These are phyloP conservation scores for Esteya vermicola DNA, from an alignment of 2,329 filamentous ascomycete genomes.

Conservation along the genomic window DNA sequence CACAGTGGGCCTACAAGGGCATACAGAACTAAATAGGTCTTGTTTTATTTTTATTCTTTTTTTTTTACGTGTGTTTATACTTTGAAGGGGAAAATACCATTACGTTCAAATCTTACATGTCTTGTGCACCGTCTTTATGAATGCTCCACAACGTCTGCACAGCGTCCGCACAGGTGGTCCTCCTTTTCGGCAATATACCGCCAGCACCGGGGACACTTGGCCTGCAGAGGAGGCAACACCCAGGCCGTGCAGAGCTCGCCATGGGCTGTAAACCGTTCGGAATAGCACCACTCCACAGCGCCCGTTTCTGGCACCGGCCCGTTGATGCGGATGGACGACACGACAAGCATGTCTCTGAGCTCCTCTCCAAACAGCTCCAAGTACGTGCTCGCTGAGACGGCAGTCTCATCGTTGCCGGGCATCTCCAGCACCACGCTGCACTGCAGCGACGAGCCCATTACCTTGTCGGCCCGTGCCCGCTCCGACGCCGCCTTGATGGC, in stretches of 20 bases:
- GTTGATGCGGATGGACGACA: slow-evolving; percentile 46
- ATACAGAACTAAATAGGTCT: slow-evolving; percentile 7
- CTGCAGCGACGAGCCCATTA: slow-evolving; percentile 69
- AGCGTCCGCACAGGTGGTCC: slow-evolving; percentile 57
- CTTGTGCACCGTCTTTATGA: neutral
- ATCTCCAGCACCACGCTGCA: slow-evolving; percentile 49
- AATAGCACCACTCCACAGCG: slow-evolving; percentile 24
- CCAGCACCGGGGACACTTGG: slow-evolving; percentile 86
- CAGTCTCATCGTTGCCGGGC: slow-evolving; percentile 17
- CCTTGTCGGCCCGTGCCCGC: slow-evolving; percentile 53
- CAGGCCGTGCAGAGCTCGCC: slow-evolving; percentile 23
- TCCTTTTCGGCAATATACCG: slow-evolving; percentile 58
- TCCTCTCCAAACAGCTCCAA: slow-evolving; percentile 23
- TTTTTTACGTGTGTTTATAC: too few species aligned
- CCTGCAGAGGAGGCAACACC: slow-evolving; percentile 32
- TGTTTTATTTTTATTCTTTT: neutral
- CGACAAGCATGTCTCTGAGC: slow-evolving; percentile 52
- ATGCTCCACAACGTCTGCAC: slow-evolving; percentile 46
- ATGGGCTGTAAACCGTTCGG: slow-evolving; percentile 26
- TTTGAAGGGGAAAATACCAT: too few species aligned
- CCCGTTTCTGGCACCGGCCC: slow-evolving; percentile 14
- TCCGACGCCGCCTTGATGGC: slow-evolving; percentile 68
- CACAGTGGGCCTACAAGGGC: slow-evolving; percentile 38
- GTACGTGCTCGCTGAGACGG: slow-evolving; percentile 7
- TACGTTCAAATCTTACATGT: neutral